A percentile compares a stretch with the other conserved stretches of the same genome.
phyloP scores from a whole-genome alignment of 129 eudicot species.

The Chrysanthemum seticuspe region DNA sequence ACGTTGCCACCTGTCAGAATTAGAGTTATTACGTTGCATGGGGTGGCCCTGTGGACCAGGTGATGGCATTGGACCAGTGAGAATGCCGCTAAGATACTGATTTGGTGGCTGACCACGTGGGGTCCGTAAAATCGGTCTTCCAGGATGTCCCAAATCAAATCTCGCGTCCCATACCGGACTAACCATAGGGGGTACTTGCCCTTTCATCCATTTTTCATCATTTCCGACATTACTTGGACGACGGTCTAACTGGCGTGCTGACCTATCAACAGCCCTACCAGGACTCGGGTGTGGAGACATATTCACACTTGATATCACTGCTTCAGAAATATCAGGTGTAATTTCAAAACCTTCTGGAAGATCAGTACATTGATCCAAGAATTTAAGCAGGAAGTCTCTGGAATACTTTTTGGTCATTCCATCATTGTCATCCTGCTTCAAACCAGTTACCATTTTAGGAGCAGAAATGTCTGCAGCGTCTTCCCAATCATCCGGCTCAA shows the following conservation, averaged over 20 bases:
- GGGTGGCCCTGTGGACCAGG: conserved; percentile 47
- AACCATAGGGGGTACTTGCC: conserved; percentile 47
- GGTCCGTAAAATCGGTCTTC: conserved; percentile 58
- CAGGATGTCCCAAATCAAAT: conserved; percentile 42
- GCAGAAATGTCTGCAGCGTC: conserved; percentile 82
- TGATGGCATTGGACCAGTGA: conserved; percentile 69
- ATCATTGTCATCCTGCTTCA: conserved; percentile 49
- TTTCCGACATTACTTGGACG: conserved; percentile 53
- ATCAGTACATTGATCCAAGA: conserved; percentile 57
- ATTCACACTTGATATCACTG: conserved; percentile 29
- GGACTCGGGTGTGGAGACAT: conserved; percentile 57
- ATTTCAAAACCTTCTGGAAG: conserved; percentile 68
- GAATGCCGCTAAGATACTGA: conserved; percentile 62
- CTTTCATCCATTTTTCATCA: conserved; percentile 68
- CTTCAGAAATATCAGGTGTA: conserved; percentile 44
- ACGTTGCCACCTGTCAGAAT: conserved; percentile 91
- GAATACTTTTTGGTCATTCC: conserved; percentile 64
- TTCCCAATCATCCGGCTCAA: conserved; percentile 97
- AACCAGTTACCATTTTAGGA: conserved; percentile 53
- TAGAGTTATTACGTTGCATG: conserved; percentile 57
- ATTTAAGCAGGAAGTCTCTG: conserved; percentile 90
- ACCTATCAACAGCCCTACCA: conserved; percentile 59
- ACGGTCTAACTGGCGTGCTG: conserved; percentile 54
- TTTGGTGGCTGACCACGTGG: conserved; percentile 58
- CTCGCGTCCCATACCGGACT: conserved; percentile 50